Conservation (phyloP, 2,329 filamentous ascomycete species). For the Sarocladium kiliense region DNA sequence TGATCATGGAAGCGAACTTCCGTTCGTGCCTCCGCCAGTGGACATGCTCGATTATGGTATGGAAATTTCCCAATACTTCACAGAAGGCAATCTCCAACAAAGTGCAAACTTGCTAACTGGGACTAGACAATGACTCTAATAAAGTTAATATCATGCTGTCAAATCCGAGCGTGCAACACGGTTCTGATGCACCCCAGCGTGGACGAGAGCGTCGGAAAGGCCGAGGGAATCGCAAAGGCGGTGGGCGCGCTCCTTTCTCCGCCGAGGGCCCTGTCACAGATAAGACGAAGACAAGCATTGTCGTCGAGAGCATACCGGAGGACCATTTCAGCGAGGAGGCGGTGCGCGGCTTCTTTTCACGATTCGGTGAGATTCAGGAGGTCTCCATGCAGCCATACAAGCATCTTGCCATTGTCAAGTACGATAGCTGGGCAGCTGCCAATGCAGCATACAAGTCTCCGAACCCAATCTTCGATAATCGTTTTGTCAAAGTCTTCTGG, state of each 20-base stretch:
- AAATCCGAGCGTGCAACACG: background rate
- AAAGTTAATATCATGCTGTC: background rate
- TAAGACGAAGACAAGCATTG: slow-evolving; percentile 59
- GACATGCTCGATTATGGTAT: slow-evolving; percentile 7
- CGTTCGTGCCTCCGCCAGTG: background rate
- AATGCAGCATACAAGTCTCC: slow-evolving; percentile 69
- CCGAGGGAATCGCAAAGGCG: slow-evolving; percentile 16
- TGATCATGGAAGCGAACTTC: slow-evolving; percentile 55
- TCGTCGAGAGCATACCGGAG: slow-evolving; percentile 73
- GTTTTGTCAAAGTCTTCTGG: slow-evolving; percentile 84
- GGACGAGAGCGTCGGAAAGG: background rate
- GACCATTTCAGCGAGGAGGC: slow-evolving; percentile 61
- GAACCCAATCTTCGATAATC: slow-evolving; percentile 77
- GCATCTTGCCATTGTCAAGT: slow-evolving; percentile 65
- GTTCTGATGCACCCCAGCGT: background rate
- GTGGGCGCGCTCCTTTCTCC: slow-evolving; percentile 54
- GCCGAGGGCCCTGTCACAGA: slow-evolving; percentile 59
- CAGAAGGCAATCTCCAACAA: no score
- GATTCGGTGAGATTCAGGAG: slow-evolving; percentile 63
- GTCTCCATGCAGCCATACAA: slow-evolving; percentile 63
- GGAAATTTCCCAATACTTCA: background rate
- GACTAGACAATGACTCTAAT: background rate
- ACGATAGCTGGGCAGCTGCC: slow-evolving; percentile 59
- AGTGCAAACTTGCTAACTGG: background rate
- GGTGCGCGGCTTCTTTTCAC: slow-evolving; percentile 63